These are phyloP conservation scores for Fusarium subglutinans DNA, from an alignment of 2,329 filamentous ascomycete genomes.

Conservation along the genomic window DNA sequence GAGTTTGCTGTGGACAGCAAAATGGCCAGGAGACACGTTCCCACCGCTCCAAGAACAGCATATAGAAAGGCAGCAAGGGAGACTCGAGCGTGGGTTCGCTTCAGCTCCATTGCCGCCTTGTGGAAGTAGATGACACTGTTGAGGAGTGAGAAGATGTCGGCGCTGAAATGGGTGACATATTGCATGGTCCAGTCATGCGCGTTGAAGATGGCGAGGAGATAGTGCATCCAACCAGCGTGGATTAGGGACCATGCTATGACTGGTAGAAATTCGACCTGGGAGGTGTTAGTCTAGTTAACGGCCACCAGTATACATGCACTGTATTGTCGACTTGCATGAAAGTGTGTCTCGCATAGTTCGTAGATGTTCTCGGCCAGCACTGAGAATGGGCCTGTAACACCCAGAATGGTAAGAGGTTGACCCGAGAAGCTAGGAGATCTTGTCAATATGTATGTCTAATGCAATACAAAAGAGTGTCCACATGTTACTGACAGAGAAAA, in stretches of 20 bases:
- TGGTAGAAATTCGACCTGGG: constrained; percentile 65
- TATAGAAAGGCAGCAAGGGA: constrained; percentile 72
- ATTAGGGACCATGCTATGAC: constrained; percentile 76
- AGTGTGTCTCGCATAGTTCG: constrained; percentile 62
- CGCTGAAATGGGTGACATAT: constrained; percentile 73
- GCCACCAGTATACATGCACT: neutral
- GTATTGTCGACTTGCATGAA: constrained; percentile 54
- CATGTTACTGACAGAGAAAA: constrained; percentile 62
- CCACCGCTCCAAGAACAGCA: constrained; percentile 69
- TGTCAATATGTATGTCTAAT: neutral
- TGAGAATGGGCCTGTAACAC: constrained; percentile 74
- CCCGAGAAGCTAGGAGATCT: constrained; percentile 56
- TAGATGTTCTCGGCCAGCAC: constrained; percentile 74
- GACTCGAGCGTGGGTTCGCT: constrained; percentile 64
- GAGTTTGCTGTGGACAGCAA: constrained; percentile 68
- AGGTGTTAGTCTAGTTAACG: constrained; percentile 11
- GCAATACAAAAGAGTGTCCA: neutral
- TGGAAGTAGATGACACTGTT: constrained; percentile 76
- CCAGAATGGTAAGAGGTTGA: constrained; percentile 72
- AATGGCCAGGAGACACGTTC: constrained; percentile 70
- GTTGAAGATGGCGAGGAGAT: constrained; percentile 71
- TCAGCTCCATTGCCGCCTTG: constrained; percentile 71
- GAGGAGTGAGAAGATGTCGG: constrained; percentile 72
- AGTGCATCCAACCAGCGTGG: constrained; percentile 72
- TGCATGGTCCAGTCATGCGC: constrained; percentile 77